Conservation (phyloP, 768 basidiomycete genomes). For the Galerina marginata region DNA sequence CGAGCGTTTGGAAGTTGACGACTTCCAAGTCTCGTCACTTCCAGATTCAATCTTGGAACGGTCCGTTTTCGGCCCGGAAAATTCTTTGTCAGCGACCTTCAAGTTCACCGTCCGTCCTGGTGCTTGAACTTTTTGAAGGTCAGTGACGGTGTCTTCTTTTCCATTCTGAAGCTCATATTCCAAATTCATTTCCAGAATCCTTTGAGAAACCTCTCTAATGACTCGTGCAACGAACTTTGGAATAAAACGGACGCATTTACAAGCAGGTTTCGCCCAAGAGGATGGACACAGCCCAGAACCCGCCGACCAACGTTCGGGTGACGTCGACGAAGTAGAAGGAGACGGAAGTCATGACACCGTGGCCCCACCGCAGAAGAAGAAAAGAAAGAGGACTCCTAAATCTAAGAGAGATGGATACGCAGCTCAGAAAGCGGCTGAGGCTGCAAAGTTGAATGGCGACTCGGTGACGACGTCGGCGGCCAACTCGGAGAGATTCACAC, state of each 20-base stretch:
- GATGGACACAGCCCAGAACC: constrained; percentile 7
- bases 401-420: constrained; percentile 46
- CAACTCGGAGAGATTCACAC: too few species aligned
- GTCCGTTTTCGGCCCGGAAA: too few species aligned
- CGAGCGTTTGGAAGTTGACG: too few species aligned
- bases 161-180: not conserved
- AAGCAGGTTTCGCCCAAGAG: constrained; percentile 57
- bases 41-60: too few species aligned
- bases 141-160: too few species aligned
- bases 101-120: too few species aligned
- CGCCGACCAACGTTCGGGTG: not conserved
- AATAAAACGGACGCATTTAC: constrained; percentile 72
- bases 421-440: constrained; percentile 31
- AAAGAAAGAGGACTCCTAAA: constrained; percentile 60
- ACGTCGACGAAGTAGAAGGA: constrained; percentile 1
- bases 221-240: constrained; percentile 78
- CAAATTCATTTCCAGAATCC: not conserved
- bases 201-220: constrained; percentile 45
- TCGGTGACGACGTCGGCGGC: constrained; percentile 11
- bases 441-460: constrained; percentile 23
- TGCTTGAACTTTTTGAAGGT: too few species aligned
- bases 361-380: constrained; percentile 53
- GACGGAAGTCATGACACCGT: constrained; percentile 14
- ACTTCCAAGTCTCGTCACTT: too few species aligned
- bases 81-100: too few species aligned